These are phyloP conservation scores for Arabidopsis hybrid DNA, from an alignment of 441 rosid species.

Conservation along the genomic window DNA sequence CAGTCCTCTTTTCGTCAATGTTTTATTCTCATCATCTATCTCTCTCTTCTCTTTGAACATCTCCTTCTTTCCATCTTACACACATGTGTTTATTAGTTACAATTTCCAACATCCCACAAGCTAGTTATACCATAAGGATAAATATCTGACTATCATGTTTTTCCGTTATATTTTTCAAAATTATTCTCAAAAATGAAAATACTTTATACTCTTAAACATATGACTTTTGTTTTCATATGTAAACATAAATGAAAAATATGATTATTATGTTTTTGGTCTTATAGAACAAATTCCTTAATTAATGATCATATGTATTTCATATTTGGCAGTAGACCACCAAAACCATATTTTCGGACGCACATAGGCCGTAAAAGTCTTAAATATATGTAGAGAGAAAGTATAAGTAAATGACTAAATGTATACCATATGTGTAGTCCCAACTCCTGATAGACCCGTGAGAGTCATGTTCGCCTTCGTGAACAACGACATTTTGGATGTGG, in stretches of 20 bases:
- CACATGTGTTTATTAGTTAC: neutral
- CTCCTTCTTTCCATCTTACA: constrained; percentile 35
- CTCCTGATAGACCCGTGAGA: constrained; percentile 33
- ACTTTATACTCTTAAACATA: too few relatives aligned
- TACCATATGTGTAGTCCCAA: constrained; percentile 40
- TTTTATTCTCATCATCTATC: constrained; percentile 21
- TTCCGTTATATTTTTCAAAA: neutral
- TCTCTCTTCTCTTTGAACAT: constrained; percentile 36
- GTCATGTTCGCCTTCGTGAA: constrained; percentile 39
- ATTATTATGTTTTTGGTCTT: neutral
- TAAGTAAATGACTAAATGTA: neutral
- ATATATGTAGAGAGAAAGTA: neutral
- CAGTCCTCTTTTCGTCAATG: constrained; percentile 30
- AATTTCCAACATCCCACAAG: neutral
- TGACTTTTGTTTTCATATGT: neutral
- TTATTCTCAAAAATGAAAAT: too few relatives aligned
- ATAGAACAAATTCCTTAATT: neutral
- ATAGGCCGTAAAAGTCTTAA: neutral
- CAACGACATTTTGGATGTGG: constrained; percentile 30
- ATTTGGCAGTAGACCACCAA: neutral
- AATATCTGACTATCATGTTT: neutral
- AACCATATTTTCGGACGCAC: neutral
- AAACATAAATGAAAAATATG: too few relatives aligned
- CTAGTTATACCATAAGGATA: neutral
- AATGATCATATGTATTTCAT: neutral